Evolutionary conservation across 805 yeast genomes (phyloP).

Genomic region (Huiozyma naganishii): DNA sequence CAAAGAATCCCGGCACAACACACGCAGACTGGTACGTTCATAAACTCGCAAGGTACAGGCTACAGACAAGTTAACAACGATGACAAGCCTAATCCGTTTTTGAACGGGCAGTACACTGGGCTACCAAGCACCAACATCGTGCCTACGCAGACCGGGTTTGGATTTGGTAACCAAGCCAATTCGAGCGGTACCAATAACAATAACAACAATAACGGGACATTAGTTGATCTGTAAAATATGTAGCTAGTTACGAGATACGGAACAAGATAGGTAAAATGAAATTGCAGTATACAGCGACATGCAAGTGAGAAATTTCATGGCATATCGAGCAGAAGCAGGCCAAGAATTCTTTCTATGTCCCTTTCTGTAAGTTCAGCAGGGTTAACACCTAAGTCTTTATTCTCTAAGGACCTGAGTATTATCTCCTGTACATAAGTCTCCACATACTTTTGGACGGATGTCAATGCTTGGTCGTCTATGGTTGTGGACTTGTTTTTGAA

Average conservation of each 20-base stretch:
- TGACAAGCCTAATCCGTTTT: conserved; percentile 26
- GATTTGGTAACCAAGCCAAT: conserved; percentile 69
- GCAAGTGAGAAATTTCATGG: conserved; percentile 1
- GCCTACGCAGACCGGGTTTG: conserved; percentile 86
- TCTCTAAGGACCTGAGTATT: conserved; percentile 20
- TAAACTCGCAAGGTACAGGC: conserved; percentile 86
- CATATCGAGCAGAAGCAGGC: conserved; percentile 25
- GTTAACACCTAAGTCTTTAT: conserved; percentile 7
- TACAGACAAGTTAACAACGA: conserved; percentile 38
- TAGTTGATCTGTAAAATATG: conserved; percentile 8
- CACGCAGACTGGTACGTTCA: conserved; percentile 68
- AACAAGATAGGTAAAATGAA: too few relatives aligned
- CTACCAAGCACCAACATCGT: conserved; percentile 54
- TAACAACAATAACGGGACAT: conserved; percentile 8
- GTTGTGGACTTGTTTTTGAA: conserved; percentile 13
- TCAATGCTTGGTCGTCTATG: conserved; percentile 16
- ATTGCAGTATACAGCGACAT: too few relatives aligned
- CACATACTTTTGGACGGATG: conserved; percentile 17
- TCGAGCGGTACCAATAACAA: conserved; percentile 13
- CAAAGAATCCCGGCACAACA: conserved; percentile 85
- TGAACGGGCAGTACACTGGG: conserved; percentile 63
- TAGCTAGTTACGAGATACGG: background rate
- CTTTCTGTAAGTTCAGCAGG: conserved; percentile 12
- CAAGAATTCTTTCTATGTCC: conserved; percentile 24
- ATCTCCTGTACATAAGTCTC: conserved; percentile 24